These are phyloP conservation scores for Groenewaldozyma tartarivorans DNA, from an alignment of 805 yeast species.

Conservation along the genomic window DNA sequence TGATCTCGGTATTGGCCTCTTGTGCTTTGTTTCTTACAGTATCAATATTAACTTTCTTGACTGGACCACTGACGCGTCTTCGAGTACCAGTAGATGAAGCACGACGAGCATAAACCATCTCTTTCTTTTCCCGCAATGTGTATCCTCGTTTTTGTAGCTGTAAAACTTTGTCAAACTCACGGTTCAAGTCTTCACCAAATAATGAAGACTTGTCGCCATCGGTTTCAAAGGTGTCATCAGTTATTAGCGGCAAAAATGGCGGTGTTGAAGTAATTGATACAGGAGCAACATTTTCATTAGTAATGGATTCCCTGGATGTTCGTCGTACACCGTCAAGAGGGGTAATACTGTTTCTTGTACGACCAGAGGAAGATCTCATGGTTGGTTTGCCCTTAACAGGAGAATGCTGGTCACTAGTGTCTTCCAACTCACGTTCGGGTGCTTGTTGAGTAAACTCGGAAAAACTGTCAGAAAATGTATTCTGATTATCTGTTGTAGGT, in stretches of 20 bases:
- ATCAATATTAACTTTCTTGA: conserved; percentile 8
- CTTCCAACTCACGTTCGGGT: no score
- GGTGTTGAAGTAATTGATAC: conserved; percentile 6
- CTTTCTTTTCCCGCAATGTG: conserved; percentile 16
- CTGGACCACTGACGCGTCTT: conserved; percentile 17
- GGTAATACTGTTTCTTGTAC: conserved; percentile 16
- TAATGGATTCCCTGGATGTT: not conserved
- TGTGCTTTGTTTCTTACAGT: not conserved
- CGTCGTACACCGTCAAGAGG: conserved; percentile 15
- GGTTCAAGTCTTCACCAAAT: conserved; percentile 16
- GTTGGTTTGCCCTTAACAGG: conserved; percentile 6
- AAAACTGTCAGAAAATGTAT: no score
- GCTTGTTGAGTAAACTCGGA: no score
- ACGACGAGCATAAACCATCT: conserved; percentile 16
- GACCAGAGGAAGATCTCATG: conserved; percentile 16
- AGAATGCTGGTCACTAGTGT: no score
- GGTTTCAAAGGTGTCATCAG: conserved; percentile 6
- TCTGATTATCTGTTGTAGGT: no score
- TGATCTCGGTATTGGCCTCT: not conserved
- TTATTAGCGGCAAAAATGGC: conserved; percentile 13
- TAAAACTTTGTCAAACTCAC: conserved; percentile 18
- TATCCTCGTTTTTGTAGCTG: conserved; percentile 19
- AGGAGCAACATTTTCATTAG: not conserved
- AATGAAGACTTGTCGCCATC: conserved; percentile 14
- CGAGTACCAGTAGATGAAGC: conserved; percentile 1